phyloP scores from a whole-genome alignment of 257 asterid species.

The Solanum corneliomulleri region DNA sequence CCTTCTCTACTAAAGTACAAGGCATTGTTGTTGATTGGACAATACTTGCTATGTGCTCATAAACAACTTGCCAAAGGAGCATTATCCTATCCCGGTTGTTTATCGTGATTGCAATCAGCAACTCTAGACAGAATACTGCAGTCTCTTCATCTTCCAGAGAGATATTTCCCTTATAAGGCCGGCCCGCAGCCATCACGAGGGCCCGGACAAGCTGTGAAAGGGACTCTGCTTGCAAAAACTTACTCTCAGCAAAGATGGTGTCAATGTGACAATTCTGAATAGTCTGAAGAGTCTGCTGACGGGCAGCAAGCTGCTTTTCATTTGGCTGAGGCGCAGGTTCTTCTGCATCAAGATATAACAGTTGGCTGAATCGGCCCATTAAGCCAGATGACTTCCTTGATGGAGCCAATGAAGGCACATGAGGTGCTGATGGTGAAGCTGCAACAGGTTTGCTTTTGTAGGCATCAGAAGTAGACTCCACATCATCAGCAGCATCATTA shows the following conservation, averaged over 20 bases:
- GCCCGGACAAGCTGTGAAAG: constrained; percentile 74
- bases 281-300: constrained; percentile 55
- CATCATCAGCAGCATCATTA: constrained; percentile 66
- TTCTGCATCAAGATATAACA: constrained; percentile 72
- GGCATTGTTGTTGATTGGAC: constrained; percentile 84
- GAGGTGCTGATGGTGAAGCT: constrained; percentile 30
- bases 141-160: constrained; percentile 51
- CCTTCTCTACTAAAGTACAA: constrained; percentile 83
- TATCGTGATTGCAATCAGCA: constrained; percentile 68
- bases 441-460: constrained; percentile 25
- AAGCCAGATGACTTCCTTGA: constrained; percentile 69
- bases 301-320: constrained; percentile 78
- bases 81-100: constrained; percentile 80
- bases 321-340: constrained; percentile 72
- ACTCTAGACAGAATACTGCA: constrained; percentile 74
- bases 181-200: constrained; percentile 55
- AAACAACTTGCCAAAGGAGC: constrained; percentile 82
- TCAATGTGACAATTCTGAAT: constrained; percentile 75
- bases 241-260: constrained; percentile 78
- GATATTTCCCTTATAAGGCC: constrained; percentile 46
- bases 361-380: constrained; percentile 78
- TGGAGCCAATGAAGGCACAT: constrained; percentile 25
- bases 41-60: constrained; percentile 69
- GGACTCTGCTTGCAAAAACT: constrained; percentile 83
- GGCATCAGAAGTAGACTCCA: constrained; percentile 41